Conservation (phyloP, 768 basidiomycete genomes). For the Hericium rajendrae region DNA sequence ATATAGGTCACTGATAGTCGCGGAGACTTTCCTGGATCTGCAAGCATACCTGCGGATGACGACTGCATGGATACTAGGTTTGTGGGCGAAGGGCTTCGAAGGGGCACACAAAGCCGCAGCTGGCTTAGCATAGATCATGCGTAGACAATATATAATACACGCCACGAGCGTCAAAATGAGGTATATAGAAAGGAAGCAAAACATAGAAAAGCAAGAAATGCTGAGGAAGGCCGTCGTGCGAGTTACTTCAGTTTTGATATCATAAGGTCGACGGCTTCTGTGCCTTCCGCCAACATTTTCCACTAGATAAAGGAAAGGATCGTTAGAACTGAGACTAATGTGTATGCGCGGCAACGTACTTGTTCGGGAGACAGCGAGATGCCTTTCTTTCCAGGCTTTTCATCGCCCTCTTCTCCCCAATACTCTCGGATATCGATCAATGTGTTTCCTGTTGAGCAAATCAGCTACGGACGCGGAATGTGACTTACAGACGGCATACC, state of each 20-base stretch:
- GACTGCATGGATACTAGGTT: constrained; percentile 56
- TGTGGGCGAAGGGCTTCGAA: constrained; percentile 45
- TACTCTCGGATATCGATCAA: constrained; percentile 71
- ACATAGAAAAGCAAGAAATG: constrained; percentile 16
- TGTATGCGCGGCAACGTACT: constrained; percentile 28
- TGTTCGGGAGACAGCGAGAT: constrained; percentile 59
- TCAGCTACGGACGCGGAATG: constrained; percentile 18
- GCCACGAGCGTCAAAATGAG: constrained; percentile 3
- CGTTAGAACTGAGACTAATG: background rate
- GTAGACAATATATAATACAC: constrained; percentile 11
- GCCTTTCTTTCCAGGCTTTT: constrained; percentile 77
- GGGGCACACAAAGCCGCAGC: constrained; percentile 68
- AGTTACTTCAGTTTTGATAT: constrained; percentile 2
- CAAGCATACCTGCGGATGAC: constrained; percentile 45
- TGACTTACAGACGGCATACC: constrained; percentile 18
- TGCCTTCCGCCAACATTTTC: constrained; percentile 6
- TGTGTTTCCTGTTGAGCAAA: constrained; percentile 30
- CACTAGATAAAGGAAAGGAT: constrained; percentile 27
- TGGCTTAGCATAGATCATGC: constrained; percentile 25
- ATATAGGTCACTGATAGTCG: constrained; percentile 39
- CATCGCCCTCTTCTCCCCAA: constrained; percentile 41
- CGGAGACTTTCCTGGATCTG: constrained; percentile 57
- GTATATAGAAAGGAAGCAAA: constrained; percentile 2
- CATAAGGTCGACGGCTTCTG: constrained; percentile 1
- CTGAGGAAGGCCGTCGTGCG: constrained; percentile 21